phyloP scores from a whole-genome alignment of 2,329 filamentous ascomycete genomes.

The Gaeumannomyces tritici region DNA sequence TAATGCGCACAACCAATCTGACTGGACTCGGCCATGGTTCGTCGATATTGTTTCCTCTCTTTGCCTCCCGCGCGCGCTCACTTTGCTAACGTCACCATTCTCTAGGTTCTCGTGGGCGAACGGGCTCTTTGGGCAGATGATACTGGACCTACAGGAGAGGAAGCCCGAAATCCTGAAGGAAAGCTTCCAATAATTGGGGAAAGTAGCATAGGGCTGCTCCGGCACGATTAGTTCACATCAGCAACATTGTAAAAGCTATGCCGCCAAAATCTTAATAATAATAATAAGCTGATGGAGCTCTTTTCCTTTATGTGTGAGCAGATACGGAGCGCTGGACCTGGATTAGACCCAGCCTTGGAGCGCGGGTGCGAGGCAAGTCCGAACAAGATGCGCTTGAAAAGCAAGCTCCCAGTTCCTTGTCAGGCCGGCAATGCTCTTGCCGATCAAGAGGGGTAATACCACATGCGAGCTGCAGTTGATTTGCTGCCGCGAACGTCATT shows the following conservation, averaged over 20 bases:
- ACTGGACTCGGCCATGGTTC: slow-evolving; percentile 35
- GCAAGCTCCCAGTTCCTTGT: too few species aligned
- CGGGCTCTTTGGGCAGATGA: slow-evolving; percentile 74
- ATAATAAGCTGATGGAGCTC: not conserved
- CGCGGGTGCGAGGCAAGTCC: not conserved
- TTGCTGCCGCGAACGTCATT: not conserved
- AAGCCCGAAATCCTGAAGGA: slow-evolving; percentile 45
- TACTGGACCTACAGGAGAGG: slow-evolving; percentile 63
- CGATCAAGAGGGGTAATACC: not conserved
- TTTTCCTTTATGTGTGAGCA: not conserved
- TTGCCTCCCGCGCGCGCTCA: not conserved
- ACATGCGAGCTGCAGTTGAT: not conserved
- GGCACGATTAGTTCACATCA: too few species aligned
- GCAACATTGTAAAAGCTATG: too few species aligned
- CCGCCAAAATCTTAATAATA: too few species aligned
- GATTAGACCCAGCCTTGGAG: too few species aligned
- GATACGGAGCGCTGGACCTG: not conserved
- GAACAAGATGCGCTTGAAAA: too few species aligned
- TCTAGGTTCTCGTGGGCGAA: slow-evolving; percentile 86
- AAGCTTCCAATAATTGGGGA: slow-evolving; percentile 23
- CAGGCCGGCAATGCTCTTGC: too few species aligned
- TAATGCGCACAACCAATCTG: slow-evolving; percentile 47
- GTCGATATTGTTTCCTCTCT: slow-evolving; percentile 6
- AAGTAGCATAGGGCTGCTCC: not conserved
- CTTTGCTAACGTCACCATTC: slow-evolving; percentile 3